Conservation (phyloP, 176 grass and related monocot genomes). For the Themeda triandra region DNA sequence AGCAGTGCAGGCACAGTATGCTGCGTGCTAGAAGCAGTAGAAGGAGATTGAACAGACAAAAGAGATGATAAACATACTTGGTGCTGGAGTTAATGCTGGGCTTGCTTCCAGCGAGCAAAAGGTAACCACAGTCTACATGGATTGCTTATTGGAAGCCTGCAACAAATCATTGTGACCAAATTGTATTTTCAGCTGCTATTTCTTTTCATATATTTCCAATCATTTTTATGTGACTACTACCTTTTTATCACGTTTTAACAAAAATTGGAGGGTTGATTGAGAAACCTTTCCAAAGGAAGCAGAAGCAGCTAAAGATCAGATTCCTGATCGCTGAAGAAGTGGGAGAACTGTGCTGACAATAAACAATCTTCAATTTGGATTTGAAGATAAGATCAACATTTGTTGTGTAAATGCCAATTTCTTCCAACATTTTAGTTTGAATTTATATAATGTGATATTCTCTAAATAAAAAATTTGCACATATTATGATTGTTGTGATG, state of each 20-base stretch:
- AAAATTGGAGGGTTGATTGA: constrained; percentile 96
- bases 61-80: constrained; percentile 88
- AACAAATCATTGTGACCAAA: not conserved
- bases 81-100: constrained; percentile 86
- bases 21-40: constrained; percentile 95
- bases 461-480: not conserved
- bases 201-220: not conserved
- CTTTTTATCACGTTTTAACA: constrained; percentile 36
- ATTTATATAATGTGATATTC: not conserved
- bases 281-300: constrained; percentile 98
- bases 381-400: too few species aligned
- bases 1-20: constrained; percentile 66
- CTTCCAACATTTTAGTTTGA: too few species aligned
- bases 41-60: constrained; percentile 95
- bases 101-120: constrained; percentile 96
- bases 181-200: not conserved
- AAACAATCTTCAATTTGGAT: constrained; percentile 62
- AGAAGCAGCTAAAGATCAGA: constrained; percentile 91
- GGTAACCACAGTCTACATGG: constrained; percentile 52
- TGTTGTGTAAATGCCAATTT: too few species aligned
- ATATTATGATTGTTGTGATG: constrained; percentile 1
- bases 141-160: not conserved
- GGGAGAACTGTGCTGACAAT: constrained; percentile 65
- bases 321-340: constrained; percentile 92
- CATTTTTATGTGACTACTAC: constrained; percentile 20